Conservation (phyloP, 441 rosid species). For the Iberis amara region DNA sequence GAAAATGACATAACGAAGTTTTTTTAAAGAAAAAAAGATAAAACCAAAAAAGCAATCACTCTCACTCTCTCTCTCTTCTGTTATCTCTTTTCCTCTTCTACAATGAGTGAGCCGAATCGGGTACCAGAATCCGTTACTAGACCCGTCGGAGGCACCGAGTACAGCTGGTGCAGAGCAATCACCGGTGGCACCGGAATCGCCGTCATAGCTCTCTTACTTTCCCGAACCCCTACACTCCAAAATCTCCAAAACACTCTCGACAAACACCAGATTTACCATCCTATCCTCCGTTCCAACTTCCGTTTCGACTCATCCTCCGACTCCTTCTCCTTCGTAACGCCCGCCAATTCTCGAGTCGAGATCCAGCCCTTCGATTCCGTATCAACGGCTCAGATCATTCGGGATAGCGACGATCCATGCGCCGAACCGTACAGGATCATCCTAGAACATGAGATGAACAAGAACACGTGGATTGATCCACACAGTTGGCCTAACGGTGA, state of each 20-base stretch:
- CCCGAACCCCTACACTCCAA: constrained; percentile 37
- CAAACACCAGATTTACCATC: constrained; percentile 50
- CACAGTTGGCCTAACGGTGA: constrained; percentile 26
- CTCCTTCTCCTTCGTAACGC: constrained; percentile 56
- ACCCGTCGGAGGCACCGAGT: constrained; percentile 62
- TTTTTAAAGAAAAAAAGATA: neutral
- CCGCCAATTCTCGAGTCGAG: constrained; percentile 36
- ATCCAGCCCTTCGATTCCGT: constrained; percentile 46
- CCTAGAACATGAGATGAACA: constrained; percentile 67
- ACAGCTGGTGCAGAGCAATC: constrained; percentile 85
- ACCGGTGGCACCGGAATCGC: constrained; percentile 76
- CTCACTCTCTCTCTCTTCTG: neutral
- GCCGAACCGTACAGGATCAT: constrained; percentile 38
- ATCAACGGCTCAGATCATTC: constrained; percentile 44
- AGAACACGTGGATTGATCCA: constrained; percentile 48
- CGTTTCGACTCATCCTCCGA: constrained; percentile 37
- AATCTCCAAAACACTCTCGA: constrained; percentile 47
- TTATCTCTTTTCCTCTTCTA: neutral
- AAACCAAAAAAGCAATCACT: neutral
- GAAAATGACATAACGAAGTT: no score
- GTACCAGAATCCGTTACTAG: constrained; percentile 35
- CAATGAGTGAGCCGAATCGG: constrained; percentile 37
- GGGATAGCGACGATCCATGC: constrained; percentile 17
- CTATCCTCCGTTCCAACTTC: constrained; percentile 70
- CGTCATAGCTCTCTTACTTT: constrained; percentile 62